Conservation (phyloP, 129 eudicot genomes). For the Chrysanthemum makinoi region DNA sequence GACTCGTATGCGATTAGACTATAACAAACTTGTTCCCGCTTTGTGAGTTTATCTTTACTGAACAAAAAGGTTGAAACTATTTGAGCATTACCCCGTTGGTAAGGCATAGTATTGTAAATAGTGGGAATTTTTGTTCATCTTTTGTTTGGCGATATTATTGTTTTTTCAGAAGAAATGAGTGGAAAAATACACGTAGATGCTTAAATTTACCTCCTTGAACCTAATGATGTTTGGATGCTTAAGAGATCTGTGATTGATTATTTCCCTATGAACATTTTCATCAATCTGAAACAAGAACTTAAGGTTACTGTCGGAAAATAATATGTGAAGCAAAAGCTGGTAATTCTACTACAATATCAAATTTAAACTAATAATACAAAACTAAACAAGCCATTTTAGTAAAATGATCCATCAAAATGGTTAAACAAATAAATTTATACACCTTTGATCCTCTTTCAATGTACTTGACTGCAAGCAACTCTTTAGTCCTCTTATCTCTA, state of each 20-base stretch:
- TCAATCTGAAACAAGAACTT: constrained; percentile 48
- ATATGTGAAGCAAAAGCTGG: background rate
- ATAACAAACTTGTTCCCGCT: background rate
- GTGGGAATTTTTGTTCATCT: background rate
- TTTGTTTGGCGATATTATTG: background rate
- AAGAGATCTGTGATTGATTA: constrained; percentile 64
- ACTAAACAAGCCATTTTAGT: background rate
- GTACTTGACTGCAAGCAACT: constrained; percentile 65
- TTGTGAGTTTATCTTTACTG: background rate
- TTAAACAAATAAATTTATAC: background rate
- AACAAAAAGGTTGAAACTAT: background rate
- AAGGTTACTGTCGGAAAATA: background rate
- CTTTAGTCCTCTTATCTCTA: constrained; percentile 55
- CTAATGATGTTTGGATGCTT: constrained; percentile 67
- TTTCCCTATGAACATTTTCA: constrained; percentile 64
- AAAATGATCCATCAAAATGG: constrained; percentile 1
- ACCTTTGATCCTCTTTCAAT: constrained; percentile 72
- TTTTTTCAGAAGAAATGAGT: constrained; percentile 15
- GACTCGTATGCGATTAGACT: background rate
- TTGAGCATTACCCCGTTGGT: background rate
- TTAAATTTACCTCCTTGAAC: constrained; percentile 52
- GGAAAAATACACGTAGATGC: background rate
- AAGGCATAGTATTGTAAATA: constrained; percentile 1
- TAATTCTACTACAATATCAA: background rate
- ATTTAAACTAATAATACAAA: background rate